phyloP scores from a whole-genome alignment of 192 early-diverging fungal species.

The Linnemannia zychae region DNA sequence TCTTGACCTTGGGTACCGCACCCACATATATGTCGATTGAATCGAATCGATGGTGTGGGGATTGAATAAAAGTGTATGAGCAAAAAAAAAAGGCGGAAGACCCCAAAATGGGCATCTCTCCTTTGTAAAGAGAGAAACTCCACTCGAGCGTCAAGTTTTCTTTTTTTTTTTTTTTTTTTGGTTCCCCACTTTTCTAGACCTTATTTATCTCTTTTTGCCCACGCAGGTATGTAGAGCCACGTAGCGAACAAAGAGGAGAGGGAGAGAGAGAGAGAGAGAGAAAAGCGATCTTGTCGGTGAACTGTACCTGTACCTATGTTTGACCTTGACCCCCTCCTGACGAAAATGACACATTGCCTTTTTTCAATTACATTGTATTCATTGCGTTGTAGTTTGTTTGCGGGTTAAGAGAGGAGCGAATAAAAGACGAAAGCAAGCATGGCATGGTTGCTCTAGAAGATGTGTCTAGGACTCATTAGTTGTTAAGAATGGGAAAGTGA shows the following conservation, averaged over 20 bases:
- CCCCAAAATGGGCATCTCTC: conserved; percentile 34
- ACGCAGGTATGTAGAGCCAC: conserved; percentile 4
- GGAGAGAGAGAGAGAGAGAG: too few species aligned
- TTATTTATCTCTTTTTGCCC: not conserved
- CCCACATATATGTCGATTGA: not conserved
- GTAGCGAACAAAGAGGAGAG: not conserved
- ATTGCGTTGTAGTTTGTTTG: not conserved
- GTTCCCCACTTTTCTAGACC: conserved; percentile 2
- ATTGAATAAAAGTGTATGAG: not conserved
- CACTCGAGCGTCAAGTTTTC: not conserved
- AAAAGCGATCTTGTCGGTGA: too few species aligned
- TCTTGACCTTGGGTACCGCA: not conserved
- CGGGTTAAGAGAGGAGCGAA: not conserved
- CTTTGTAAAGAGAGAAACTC: not conserved
- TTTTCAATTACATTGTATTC: not conserved
- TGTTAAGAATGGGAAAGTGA: not conserved
- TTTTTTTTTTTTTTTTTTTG: not conserved
- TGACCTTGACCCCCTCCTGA: not conserved
- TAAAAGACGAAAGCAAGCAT: not conserved
- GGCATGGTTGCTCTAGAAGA: not conserved
- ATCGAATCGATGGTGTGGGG: not conserved
- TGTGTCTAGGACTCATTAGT: not conserved
- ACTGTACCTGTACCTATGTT: too few species aligned
- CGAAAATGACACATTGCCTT: not conserved
- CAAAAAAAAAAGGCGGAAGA: conserved; percentile 25